Conservation (phyloP, 345 rosid species). For the Arabidopsis suecica region DNA sequence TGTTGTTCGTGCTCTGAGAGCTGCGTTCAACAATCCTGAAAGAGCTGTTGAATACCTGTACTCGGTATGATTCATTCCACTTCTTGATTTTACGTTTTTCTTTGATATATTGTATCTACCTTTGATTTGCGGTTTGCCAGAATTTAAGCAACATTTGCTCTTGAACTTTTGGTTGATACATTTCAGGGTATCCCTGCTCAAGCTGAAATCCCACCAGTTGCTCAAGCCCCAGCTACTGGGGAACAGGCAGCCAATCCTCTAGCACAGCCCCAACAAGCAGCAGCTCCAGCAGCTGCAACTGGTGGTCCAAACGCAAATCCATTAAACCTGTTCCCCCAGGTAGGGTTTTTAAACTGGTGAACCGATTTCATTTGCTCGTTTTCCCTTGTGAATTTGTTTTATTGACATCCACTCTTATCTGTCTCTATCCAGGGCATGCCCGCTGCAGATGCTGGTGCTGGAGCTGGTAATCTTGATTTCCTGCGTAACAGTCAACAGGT, state of each 20-base stretch:
- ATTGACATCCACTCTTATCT: conserved; percentile 22
- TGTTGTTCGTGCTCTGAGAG: conserved; percentile 87
- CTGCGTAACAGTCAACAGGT: conserved; percentile 97
- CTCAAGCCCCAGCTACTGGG: conserved; percentile 42
- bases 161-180: not conserved
- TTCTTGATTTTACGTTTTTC: not conserved
- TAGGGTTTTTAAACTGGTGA: not conserved
- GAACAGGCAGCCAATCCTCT: conserved; percentile 46
- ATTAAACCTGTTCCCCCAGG: conserved; percentile 48
- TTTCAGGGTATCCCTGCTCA: conserved; percentile 48
- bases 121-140: not conserved
- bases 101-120: not conserved
- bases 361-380: not conserved
- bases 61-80: conserved; percentile 58
- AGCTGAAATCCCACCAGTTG: conserved; percentile 44
- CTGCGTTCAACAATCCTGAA: conserved; percentile 94
- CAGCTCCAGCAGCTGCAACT: conserved; percentile 39
- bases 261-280: conserved; percentile 44
- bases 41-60: conserved; percentile 97
- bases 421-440: conserved; percentile 78
- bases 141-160: not conserved
- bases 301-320: conserved; percentile 50
- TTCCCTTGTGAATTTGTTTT: not conserved
- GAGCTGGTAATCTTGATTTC: conserved; percentile 87
- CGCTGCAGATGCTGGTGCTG: conserved; percentile 67